Conservation (phyloP, 345 rosid species). For the Euphorbia lathyris region DNA sequence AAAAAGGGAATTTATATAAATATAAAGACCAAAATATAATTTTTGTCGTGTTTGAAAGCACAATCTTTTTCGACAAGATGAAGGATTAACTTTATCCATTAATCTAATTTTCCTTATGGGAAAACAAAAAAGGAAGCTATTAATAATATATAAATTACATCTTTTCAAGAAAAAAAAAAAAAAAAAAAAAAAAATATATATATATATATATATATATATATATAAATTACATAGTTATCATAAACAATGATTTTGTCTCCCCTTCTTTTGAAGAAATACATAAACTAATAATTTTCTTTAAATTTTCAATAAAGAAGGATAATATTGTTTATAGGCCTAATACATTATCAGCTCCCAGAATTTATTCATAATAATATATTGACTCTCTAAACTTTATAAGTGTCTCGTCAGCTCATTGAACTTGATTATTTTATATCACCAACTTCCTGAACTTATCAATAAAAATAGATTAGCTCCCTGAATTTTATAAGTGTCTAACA, state of each 20-base stretch:
- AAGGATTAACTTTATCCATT: background rate
- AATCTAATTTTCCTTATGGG: constrained; percentile 11
- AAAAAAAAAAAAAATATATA: too few relatives aligned
- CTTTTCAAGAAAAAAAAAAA: too few relatives aligned
- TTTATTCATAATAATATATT: too few relatives aligned
- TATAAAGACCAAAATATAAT: too few relatives aligned
- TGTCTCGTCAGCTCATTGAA: too few relatives aligned
- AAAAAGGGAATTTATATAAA: too few relatives aligned
- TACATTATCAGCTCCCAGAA: too few relatives aligned
- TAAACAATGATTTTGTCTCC: constrained; percentile 23
- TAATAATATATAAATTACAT: background rate
- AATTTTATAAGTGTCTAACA: too few relatives aligned
- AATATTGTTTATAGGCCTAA: background rate
- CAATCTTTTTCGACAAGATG: background rate
- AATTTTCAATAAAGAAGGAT: constrained; percentile 1
- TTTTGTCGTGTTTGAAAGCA: background rate
- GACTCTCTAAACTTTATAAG: background rate
- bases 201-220: too few relatives aligned
- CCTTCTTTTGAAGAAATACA: constrained; percentile 1
- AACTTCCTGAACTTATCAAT: too few relatives aligned
- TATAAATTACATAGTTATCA: constrained; percentile 8
- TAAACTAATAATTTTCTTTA: background rate
- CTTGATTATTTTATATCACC: too few relatives aligned
- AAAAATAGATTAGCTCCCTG: too few relatives aligned
- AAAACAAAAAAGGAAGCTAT: constrained; percentile 21